Percentiles rank a stretch among this genome's conserved stretches.
Evolutionary conservation across 2,329 filamentous ascomycete genomes (phyloP).

Genomic region (Claviceps spartinae): DNA sequence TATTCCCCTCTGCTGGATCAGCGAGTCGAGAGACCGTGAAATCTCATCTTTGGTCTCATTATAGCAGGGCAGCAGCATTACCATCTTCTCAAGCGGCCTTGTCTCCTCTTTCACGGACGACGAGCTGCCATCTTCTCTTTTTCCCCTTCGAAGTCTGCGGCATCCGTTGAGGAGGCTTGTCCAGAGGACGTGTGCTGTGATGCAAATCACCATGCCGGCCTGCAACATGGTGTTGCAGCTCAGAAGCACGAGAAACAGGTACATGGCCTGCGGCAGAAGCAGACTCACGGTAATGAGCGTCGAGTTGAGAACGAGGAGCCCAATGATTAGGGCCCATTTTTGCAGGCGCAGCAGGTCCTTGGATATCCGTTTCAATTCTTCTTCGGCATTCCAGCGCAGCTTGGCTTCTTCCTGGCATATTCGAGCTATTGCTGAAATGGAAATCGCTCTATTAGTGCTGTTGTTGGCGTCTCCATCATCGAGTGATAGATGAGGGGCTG

Average conservation of each 20-base stretch:
- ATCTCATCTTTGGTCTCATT: conserved; percentile 33
- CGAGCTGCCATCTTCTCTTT: conserved; percentile 13
- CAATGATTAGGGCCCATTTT: conserved; percentile 25
- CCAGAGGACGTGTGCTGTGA: conserved; percentile 19
- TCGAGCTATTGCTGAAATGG: conserved; percentile 21
- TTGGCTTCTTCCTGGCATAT: conserved; percentile 26
- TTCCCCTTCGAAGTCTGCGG: conserved; percentile 6
- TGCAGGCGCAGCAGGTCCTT: conserved; percentile 23
- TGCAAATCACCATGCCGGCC: conserved; percentile 27
- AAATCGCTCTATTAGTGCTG: too few species aligned
- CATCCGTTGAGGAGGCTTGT: conserved; percentile 19
- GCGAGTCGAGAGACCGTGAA: conserved; percentile 29
- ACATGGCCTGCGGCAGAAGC: conserved; percentile 26
- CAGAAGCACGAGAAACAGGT: conserved; percentile 30
- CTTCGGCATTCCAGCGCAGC: conserved; percentile 25
- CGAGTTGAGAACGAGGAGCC: conserved; percentile 21
- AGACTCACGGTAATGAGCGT: conserved; percentile 23
- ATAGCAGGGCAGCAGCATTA: conserved; percentile 34
- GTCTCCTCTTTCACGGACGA: conserved; percentile 2
- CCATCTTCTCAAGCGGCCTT: conserved; percentile 25
- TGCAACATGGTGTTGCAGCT: conserved; percentile 32
- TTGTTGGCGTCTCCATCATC: conserved; percentile 14
- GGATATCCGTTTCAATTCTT: conserved; percentile 25
- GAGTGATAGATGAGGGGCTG: neutral
- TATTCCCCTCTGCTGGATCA: conserved; percentile 29